Conservation (phyloP, 106 monocot species). For the Platanthera guangdongensis region DNA sequence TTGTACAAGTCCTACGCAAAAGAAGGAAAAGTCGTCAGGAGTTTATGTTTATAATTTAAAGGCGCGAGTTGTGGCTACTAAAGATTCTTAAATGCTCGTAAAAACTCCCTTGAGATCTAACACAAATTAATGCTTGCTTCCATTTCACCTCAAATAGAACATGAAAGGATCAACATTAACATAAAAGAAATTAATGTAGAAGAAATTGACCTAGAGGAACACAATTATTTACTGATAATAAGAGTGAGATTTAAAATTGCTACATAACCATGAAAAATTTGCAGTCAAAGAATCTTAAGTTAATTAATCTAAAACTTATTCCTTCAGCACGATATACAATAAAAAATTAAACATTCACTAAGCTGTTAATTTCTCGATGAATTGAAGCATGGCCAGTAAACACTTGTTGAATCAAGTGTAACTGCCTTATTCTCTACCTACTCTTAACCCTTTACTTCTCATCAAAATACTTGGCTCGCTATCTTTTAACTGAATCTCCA, state of each 20-base stretch:
- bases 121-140: background rate
- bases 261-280: background rate
- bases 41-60: background rate
- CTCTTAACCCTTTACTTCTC: no score
- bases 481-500: no score
- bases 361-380: no score
- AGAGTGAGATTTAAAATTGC: background rate
- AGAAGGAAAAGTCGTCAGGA: background rate
- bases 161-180: background rate
- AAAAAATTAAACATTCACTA: no score
- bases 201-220: background rate
- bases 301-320: background rate
- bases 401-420: no score
- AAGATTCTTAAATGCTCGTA: background rate
- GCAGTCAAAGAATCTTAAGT: background rate
- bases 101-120: background rate
- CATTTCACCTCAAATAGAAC: background rate
- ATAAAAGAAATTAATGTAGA: background rate
- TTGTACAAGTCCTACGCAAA: constrained; percentile 57
- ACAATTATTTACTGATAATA: background rate
- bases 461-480: no score
- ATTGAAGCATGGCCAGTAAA: no score
- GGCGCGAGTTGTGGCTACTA: background rate
- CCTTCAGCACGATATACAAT: no score
- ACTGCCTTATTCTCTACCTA: no score